Evolutionary conservation across 352 stramenopile genomes (phyloP).

Genomic region (Phytophthora rubi): DNA sequence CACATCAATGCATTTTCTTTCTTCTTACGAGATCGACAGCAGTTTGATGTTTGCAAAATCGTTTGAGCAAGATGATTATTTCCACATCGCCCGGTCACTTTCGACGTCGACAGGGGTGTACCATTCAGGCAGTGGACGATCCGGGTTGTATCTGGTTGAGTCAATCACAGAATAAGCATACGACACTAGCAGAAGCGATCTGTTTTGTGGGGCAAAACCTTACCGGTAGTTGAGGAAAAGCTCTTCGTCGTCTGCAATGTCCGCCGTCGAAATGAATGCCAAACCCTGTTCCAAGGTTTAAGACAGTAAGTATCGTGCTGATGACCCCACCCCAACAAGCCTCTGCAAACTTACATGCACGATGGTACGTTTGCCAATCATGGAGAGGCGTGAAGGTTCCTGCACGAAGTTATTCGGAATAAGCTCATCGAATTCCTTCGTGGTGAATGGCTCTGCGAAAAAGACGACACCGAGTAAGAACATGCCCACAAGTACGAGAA

Average conservation of each 20-base stretch:
- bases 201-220: conserved; percentile 6
- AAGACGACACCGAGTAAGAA: background rate
- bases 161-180: conserved; percentile 2
- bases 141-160: conserved; percentile 77
- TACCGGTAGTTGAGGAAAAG: conserved; percentile 88
- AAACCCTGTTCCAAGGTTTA: conserved; percentile 49
- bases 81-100: conserved; percentile 86
- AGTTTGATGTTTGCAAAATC: conserved; percentile 6
- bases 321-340: background rate
- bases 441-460: conserved; percentile 69
- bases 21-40: conserved; percentile 1
- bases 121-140: conserved; percentile 74
- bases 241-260: conserved; percentile 85
- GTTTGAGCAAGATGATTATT: conserved; percentile 36
- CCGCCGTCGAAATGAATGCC: conserved; percentile 73
- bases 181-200: background rate
- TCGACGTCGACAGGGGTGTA: conserved; percentile 85
- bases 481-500: background rate
- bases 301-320: background rate
- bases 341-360: conserved; percentile 65
- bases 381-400: conserved; percentile 77
- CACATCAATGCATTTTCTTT: conserved; percentile 46
- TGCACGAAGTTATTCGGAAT: conserved; percentile 88
- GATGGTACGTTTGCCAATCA: conserved; percentile 86
- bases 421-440: conserved; percentile 59